Evolutionary conservation across 2,329 filamentous ascomycete genomes (phyloP).

Genomic region (Diaporthe vexans): DNA sequence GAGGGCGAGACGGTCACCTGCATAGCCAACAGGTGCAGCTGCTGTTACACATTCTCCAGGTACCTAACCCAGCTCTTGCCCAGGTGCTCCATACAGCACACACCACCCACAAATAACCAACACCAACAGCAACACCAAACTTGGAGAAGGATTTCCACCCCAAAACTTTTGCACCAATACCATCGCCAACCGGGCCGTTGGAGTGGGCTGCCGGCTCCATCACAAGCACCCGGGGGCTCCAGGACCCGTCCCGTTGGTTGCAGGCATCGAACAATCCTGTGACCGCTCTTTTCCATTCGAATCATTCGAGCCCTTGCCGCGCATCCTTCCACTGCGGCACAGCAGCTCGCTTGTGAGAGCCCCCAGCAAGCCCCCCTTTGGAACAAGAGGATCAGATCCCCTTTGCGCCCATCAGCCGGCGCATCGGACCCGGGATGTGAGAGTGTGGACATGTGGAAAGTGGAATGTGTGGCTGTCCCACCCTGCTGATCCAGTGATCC

Average conservation of each 20-base stretch:
- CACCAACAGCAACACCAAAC: too few relatives aligned
- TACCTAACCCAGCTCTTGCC: too few relatives aligned
- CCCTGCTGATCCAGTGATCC: not conserved
- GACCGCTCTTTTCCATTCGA: constrained; percentile 39
- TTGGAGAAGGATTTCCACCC: too few relatives aligned
- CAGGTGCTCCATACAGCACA: too few relatives aligned
- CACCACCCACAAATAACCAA: too few relatives aligned
- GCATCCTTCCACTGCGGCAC: constrained; percentile 30
- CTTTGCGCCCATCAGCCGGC: constrained; percentile 17
- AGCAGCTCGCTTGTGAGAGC: not conserved
- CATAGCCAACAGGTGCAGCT: too few relatives aligned
- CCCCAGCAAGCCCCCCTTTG: not conserved
- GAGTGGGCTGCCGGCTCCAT: not conserved
- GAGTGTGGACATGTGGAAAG: too few relatives aligned
- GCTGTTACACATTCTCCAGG: too few relatives aligned
- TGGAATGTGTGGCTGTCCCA: constrained; percentile 4
- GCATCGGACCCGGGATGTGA: not conserved
- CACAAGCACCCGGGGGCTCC: too few relatives aligned
- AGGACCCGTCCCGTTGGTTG: not conserved
- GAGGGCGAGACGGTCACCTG: constrained; percentile 49
- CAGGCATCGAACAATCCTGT: constrained; percentile 29
- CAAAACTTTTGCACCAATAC: not conserved
- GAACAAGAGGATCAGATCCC: too few relatives aligned
- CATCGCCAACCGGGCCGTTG: not conserved
- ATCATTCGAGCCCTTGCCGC: not conserved